Conservation (phyloP, 306 rosid genomes). For the Herpetospermum pedunculosum region DNA sequence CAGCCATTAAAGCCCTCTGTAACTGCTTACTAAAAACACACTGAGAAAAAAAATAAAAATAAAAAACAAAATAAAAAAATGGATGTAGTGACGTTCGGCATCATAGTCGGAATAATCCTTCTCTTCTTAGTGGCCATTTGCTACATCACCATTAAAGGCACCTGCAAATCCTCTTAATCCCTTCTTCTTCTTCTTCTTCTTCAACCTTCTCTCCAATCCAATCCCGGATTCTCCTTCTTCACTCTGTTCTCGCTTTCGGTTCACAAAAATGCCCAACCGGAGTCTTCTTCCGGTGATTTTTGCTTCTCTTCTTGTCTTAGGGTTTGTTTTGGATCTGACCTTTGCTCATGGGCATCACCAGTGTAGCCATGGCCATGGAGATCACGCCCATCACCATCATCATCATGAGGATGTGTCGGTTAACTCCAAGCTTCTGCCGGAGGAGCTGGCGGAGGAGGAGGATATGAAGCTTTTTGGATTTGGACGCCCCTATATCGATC, state of each 20-base stretch:
- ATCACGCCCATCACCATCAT: conserved; percentile 11
- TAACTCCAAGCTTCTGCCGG: conserved; percentile 56
- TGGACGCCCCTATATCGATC: conserved; percentile 27
- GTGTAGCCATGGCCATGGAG: conserved; percentile 25
- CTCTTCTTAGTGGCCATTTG: conserved; percentile 53
- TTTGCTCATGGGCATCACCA: conserved; percentile 23
- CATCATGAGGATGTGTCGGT: conserved; percentile 15
- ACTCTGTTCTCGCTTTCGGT: too few species aligned
- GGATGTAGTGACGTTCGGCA: conserved; percentile 75
- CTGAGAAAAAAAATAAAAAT: not conserved
- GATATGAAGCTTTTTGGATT: conserved; percentile 78
- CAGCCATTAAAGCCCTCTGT: not conserved
- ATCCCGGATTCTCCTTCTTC: not conserved
- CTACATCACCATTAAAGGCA: conserved; percentile 73
- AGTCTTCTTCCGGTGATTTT: conserved; percentile 13
- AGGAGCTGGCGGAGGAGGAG: conserved; percentile 94
- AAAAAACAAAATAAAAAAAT: conserved; percentile 2
- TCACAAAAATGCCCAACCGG: not conserved
- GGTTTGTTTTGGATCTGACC: conserved; percentile 41
- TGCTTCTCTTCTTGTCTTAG: conserved; percentile 10
- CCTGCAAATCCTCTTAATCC: conserved; percentile 39
- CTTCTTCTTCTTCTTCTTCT: not conserved
- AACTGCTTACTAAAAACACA: not conserved
- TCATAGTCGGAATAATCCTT: conserved; percentile 60
- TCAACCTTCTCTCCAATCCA: not conserved